phyloP scores from a whole-genome alignment of 2,329 filamentous ascomycete genomes.

The Dactylellina cionopaga region DNA sequence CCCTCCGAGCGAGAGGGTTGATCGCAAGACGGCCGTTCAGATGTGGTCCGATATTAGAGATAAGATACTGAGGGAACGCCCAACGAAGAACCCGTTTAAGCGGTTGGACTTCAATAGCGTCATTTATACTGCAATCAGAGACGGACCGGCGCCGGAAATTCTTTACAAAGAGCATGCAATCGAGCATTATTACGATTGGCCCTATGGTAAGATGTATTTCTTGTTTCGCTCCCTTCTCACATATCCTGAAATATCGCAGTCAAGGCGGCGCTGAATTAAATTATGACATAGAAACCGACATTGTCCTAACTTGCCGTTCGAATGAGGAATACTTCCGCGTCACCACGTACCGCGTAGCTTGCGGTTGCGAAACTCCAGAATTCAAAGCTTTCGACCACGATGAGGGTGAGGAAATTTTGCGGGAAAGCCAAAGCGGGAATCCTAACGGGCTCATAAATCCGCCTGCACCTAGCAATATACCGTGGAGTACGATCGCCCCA shows the following conservation, averaged over 20 bases:
- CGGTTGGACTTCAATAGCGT: not conserved
- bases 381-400: not conserved
- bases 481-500: too few species aligned
- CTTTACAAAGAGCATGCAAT: not conserved
- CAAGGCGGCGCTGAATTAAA: not conserved
- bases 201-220: conserved; percentile 17
- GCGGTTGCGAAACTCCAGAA: not conserved
- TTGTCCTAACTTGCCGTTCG: not conserved
- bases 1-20: not conserved
- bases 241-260: too few species aligned
- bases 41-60: conserved; percentile 1
- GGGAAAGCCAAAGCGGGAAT: not conserved
- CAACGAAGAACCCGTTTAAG: not conserved
- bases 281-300: conserved; percentile 4
- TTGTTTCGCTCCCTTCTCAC: not conserved
- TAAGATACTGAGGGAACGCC: not conserved
- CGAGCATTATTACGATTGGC: conserved; percentile 19
- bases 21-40: not conserved
- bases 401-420: not conserved
- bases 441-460: not conserved
- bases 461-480: too few species aligned
- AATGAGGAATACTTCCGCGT: not conserved
- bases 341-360: not conserved
- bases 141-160: not conserved
- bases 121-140: not conserved